These are phyloP conservation scores for Penicillium sp. DNA, from an alignment of 2,329 filamentous ascomycete species.

Conservation along the genomic window DNA sequence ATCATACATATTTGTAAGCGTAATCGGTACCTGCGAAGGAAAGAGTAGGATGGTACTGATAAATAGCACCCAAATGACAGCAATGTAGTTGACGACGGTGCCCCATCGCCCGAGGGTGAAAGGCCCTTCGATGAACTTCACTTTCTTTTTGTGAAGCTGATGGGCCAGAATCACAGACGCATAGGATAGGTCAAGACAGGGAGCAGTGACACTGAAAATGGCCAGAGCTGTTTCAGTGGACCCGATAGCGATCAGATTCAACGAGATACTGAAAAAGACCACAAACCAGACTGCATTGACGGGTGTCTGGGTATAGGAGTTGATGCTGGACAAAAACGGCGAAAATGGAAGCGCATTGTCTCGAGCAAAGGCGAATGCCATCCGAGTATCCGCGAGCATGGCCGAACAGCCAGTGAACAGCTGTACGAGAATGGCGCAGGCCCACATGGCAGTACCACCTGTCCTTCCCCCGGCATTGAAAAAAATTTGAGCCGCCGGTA, in stretches of 20 bases:
- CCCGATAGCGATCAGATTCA: conserved; percentile 46
- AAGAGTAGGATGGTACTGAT: conserved; percentile 58
- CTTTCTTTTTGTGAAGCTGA: conserved; percentile 47
- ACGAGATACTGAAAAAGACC: conserved; percentile 49
- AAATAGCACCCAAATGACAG: conserved; percentile 57
- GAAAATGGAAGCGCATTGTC: conserved; percentile 58
- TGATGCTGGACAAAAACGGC: conserved; percentile 50
- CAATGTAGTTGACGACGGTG: conserved; percentile 50
- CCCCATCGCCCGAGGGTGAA: conserved; percentile 54
- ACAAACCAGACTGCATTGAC: conserved; percentile 61
- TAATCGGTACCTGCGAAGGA: conserved; percentile 45
- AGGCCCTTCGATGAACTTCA: conserved; percentile 52
- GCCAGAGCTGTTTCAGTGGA: conserved; percentile 42
- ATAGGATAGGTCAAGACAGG: conserved; percentile 50
- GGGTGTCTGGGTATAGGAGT: conserved; percentile 51
- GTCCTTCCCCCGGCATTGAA: conserved; percentile 53
- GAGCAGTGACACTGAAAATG: conserved; percentile 50
- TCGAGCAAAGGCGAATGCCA: conserved; percentile 57
- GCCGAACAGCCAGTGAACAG: conserved; percentile 60
- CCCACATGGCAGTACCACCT: conserved; percentile 57
- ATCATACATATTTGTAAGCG: conserved; percentile 44
- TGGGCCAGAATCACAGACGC: conserved; percentile 57
- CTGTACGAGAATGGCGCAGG: conserved; percentile 57
- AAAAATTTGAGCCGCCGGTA: conserved; percentile 56
- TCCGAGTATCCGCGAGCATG: conserved; percentile 58